Evolutionary conservation across 2,329 filamentous ascomycete species (phyloP), one percentile per base, ranked within the genome.

Genomic region (Beauveria pseudobassiana): DNA sequence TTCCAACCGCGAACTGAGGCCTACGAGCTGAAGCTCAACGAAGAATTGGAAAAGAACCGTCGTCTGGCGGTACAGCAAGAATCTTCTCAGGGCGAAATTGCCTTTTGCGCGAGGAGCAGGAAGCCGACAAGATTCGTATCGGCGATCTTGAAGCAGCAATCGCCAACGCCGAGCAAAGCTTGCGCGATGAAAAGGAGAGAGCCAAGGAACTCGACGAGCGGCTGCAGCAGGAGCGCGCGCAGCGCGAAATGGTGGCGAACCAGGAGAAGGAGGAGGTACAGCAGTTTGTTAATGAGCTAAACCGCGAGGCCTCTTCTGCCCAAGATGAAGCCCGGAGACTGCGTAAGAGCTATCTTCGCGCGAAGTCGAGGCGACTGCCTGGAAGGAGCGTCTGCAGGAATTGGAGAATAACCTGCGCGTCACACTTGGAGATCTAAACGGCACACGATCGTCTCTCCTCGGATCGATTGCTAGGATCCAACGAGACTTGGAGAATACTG

Each of bases 111-210:
- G 95, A 99, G 72, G 95, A 99, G 77, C 95, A 99, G 74, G 95
- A 99, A 75, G 86, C 85, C 20, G 95, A 99, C 78, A 99, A 99
- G 81, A 96, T 99, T 72, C 93, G 92, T 75, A 98, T 99, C 69
- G 91, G 93, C 43, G 92, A 98, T 70, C 80, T 98, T 8, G 93
- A 98, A 71, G 90, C 91, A 9, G 86, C 88, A 16, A 77, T 97
- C 43, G 89, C 90, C 68, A 88, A 86, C 62, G 83, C 87, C n/a
- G 89, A 96, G 72, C 86, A 91, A 69, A 85, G 80, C 54, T 78
- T 96, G n/a, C 85, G 89, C 62, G 92, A 95, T 57, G 92, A 96
- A 73, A 89, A 88, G 73, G 93, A 97, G 64, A 87, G 85, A 52
- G 80, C 82, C 20, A 81, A 79, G 69, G 89, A 92, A 67, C 78